Evolutionary conservation across 257 asterid species (phyloP).

Genomic region (Euphrasia confusa): DNA sequence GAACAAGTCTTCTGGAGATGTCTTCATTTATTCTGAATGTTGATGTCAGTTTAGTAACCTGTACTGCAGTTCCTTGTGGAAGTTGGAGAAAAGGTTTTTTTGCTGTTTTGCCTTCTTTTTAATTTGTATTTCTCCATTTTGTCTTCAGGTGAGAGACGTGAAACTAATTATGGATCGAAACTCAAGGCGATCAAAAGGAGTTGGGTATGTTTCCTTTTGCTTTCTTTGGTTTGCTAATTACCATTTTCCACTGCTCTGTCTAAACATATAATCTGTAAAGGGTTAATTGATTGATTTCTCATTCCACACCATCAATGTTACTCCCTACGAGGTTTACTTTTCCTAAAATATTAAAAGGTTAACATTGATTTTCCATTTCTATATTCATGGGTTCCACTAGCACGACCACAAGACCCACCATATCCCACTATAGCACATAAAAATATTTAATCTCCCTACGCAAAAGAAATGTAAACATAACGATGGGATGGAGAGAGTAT

Average conservation of each 20-base stretch:
- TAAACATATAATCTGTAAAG: not conserved
- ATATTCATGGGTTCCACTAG: too few species aligned
- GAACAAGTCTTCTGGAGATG: slow-evolving; percentile 10
- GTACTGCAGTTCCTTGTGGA: not conserved
- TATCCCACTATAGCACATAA: too few species aligned
- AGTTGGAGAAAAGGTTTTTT: not conserved
- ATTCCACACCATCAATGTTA: not conserved
- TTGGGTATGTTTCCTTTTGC: slow-evolving; percentile 62
- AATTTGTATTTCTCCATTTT: slow-evolving; percentile 10
- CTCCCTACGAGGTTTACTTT: not conserved
- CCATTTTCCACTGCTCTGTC: not conserved
- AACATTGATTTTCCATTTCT: too few species aligned
- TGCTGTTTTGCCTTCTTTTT: slow-evolving; percentile 9
- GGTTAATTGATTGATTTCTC: slow-evolving; percentile 9
- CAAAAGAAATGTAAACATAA: too few species aligned
- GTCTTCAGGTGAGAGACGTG: slow-evolving; percentile 87
- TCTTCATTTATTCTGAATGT: not conserved
- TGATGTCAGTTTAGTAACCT: slow-evolving; percentile 5
- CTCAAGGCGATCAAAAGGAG: slow-evolving; percentile 97
- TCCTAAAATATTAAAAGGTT: too few species aligned
- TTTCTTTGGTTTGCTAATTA: not conserved
- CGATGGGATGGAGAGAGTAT: not conserved
- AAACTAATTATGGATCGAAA: slow-evolving; percentile 95
- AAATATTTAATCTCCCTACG: too few species aligned
- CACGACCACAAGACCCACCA: too few species aligned